phyloP scores from a whole-genome alignment of 495 filamentous ascomycete genomes.

The Penicillium herquei region DNA sequence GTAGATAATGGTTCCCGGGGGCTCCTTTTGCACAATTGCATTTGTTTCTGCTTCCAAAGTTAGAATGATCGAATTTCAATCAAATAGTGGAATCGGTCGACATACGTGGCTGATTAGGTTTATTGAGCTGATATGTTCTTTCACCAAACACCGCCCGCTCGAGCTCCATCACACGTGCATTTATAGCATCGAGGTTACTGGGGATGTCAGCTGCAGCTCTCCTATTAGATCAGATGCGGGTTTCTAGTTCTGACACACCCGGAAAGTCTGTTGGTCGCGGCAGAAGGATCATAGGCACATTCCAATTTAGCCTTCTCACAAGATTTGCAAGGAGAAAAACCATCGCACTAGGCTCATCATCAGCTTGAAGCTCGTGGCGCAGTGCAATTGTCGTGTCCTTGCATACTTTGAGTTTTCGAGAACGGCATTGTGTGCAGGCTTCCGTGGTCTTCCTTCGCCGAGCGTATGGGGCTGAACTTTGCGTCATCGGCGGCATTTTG shows the following conservation, averaged over 20 bases:
- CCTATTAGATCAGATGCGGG: neutral
- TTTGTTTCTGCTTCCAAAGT: neutral
- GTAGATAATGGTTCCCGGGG: neutral
- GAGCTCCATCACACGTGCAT: constrained; percentile 11
- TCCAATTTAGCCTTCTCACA: constrained; percentile 8
- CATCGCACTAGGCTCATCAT: constrained; percentile 6
- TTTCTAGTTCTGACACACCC: neutral
- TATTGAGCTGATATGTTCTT: neutral
- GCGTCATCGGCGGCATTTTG: too few species aligned
- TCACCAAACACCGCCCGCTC: constrained; percentile 16
- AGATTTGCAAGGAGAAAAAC: constrained; percentile 10
- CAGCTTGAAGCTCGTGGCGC: too few species aligned
- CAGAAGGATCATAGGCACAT: constrained; percentile 13
- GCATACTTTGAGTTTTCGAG: constrained; percentile 8
- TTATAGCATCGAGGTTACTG: constrained; percentile 11
- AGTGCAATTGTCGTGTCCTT: neutral
- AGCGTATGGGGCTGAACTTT: too few species aligned
- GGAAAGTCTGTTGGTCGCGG: constrained; percentile 2
- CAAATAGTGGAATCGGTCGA: neutral
- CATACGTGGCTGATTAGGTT: too few species aligned
- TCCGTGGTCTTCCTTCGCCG: constrained; percentile 9
- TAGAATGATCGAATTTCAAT: neutral
- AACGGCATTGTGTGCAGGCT: constrained; percentile 10
- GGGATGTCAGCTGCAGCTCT: neutral
- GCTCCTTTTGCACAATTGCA: neutral